phyloP scores from a whole-genome alignment of 2,329 filamentous ascomycete genomes.

The Albifimbria verrucaria region DNA sequence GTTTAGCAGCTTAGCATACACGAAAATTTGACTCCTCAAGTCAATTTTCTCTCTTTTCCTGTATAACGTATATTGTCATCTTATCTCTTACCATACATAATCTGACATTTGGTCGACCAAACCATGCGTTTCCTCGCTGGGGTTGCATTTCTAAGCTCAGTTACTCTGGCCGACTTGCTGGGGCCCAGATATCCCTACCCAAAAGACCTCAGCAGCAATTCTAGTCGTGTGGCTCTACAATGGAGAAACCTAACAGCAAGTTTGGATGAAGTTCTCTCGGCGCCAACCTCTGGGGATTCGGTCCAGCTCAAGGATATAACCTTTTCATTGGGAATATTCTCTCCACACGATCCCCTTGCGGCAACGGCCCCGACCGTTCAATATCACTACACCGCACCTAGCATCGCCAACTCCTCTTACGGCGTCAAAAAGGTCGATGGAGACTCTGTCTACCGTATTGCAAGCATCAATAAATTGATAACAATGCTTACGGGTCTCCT shows the following conservation, averaged over 20 bases:
- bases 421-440: slow-evolving; percentile 25
- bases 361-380: slow-evolving; percentile 3
- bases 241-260: slow-evolving; percentile 5
- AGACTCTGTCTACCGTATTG: slow-evolving; percentile 40
- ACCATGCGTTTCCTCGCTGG: too few species aligned
- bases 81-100: too few species aligned
- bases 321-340: slow-evolving; percentile 13
- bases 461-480: slow-evolving; percentile 39
- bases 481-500: slow-evolving; percentile 32
- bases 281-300: too few species aligned
- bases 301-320: slow-evolving; percentile 7
- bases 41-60: too few species aligned
- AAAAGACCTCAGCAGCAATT: slow-evolving; percentile 2
- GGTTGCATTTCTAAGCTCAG: background rate
- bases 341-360: slow-evolving; percentile 8
- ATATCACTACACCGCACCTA: slow-evolving; percentile 10
- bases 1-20: too few species aligned
- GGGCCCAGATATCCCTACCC: slow-evolving; percentile 3
- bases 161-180: slow-evolving; percentile 4
- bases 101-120: too few species aligned
- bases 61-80: too few species aligned
- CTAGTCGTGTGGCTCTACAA: slow-evolving; percentile 1
- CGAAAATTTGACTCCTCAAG: too few species aligned
- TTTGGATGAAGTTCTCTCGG: background rate
- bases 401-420: slow-evolving; percentile 1